Percentiles rank a stretch among this genome's conserved stretches.
Evolutionary conservation across 2,329 filamentous ascomycete species (phyloP).

Genomic region (Alternaria conjuncta): DNA sequence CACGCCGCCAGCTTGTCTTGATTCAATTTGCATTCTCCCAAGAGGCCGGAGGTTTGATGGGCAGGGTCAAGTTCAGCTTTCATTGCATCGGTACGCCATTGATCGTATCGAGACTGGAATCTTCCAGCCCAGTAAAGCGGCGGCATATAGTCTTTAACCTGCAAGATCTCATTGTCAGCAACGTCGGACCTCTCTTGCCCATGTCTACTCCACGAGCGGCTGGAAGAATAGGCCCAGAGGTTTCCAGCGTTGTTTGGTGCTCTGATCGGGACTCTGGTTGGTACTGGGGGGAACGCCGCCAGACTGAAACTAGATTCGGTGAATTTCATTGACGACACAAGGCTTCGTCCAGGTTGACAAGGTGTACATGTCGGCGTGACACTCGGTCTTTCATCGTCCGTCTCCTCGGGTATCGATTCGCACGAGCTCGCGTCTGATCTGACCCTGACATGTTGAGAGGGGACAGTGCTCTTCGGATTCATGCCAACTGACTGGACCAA

Average conservation of each 20-base stretch:
- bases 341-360: not conserved
- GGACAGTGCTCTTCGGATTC: not conserved
- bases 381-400: not conserved
- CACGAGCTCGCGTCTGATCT: conserved; percentile 7
- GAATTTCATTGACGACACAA: not conserved
- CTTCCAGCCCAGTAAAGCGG: conserved; percentile 44
- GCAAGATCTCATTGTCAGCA: conserved; percentile 30
- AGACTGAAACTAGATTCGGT: not conserved
- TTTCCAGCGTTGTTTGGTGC: not conserved
- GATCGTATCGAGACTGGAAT: conserved; percentile 42
- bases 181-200: conserved; percentile 4
- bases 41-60: conserved; percentile 11
- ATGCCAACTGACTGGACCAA: conserved; percentile 6
- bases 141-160: conserved; percentile 46
- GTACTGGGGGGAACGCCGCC: not conserved
- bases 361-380: not conserved
- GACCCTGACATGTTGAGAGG: not conserved
- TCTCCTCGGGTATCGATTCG: conserved; percentile 12
- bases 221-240: not conserved
- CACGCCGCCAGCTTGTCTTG: conserved; percentile 38
- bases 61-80: conserved; percentile 21
- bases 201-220: conserved; percentile 15
- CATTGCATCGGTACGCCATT: conserved; percentile 45
- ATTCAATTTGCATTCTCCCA: conserved; percentile 30
- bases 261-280: not conserved